These are phyloP conservation scores for Datura wrightii DNA, from an alignment of 257 asterid species.

Conservation along the genomic window DNA sequence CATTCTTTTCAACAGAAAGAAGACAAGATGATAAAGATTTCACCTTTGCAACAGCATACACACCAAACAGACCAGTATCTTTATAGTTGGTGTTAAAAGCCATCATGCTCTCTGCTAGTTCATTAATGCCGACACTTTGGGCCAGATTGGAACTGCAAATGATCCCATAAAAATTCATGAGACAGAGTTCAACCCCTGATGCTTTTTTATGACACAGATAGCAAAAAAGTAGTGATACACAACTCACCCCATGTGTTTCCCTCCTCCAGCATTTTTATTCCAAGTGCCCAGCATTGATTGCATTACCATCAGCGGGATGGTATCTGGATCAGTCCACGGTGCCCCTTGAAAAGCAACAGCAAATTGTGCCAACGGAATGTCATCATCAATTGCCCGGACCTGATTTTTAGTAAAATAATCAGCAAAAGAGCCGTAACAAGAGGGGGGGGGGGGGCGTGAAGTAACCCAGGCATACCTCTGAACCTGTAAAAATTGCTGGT, in stretches of 20 bases:
- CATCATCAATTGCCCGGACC: slow-evolving; percentile 86
- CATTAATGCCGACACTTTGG: slow-evolving; percentile 73
- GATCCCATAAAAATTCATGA: slow-evolving; percentile 31
- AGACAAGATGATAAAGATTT: neutral
- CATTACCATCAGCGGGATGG: slow-evolving; percentile 86
- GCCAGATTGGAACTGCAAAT: slow-evolving; percentile 72
- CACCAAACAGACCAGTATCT: slow-evolving; percentile 92
- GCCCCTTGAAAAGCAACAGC: slow-evolving; percentile 95
- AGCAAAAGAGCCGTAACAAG: neutral
- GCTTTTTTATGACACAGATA: neutral
- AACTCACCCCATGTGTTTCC: slow-evolving; percentile 88
- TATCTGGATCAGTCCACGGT: slow-evolving; percentile 92
- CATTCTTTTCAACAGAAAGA: neutral
- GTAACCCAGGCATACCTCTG: slow-evolving; percentile 61
- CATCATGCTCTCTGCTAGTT: slow-evolving; percentile 88
- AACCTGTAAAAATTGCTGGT: slow-evolving; percentile 87
- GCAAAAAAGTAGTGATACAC: neutral
- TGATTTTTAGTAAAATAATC: slow-evolving; percentile 38
- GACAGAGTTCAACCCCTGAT: neutral
- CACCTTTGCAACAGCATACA: slow-evolving; percentile 90
- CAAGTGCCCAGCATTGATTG: slow-evolving; percentile 86
- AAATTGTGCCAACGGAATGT: slow-evolving; percentile 76
- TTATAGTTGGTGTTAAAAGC: slow-evolving; percentile 87
- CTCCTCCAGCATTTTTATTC: slow-evolving; percentile 75
- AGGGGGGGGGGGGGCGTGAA: too few species aligned